phyloP scores from a whole-genome alignment of 208 protist genomes.

The Herpetomonas tarakana region DNA sequence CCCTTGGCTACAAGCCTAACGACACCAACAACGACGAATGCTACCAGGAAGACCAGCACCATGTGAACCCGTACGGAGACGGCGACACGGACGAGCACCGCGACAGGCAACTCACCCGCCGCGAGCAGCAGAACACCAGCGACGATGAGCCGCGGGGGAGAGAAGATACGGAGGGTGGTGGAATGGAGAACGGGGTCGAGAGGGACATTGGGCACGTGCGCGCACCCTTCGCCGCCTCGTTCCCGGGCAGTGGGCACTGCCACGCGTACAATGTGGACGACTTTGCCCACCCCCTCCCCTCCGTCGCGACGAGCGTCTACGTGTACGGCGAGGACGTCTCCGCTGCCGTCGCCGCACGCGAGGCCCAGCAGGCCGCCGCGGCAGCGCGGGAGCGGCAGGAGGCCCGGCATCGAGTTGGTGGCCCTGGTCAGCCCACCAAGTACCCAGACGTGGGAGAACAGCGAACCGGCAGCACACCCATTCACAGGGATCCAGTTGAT shows the following conservation, averaged over 20 bases:
- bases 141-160: background rate
- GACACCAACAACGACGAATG: background rate
- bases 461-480: no score
- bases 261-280: background rate
- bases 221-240: background rate
- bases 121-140: background rate
- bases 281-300: background rate
- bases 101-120: no score
- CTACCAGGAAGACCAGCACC: background rate
- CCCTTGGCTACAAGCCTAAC: background rate
- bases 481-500: no score
- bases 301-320: background rate
- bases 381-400: no score
- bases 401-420: no score
- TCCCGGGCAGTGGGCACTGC: background rate
- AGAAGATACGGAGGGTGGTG: background rate
- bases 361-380: background rate
- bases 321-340: background rate
- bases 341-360: no score
- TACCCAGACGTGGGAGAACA: no score
- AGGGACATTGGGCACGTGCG: background rate
- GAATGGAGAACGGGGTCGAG: background rate
- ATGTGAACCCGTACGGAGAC: background rate
- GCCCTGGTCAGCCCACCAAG: no score
- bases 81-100: background rate